Evolutionary conservation across 163 green algal genomes (phyloP), one percentile per base, ranked within the genome.

Genomic region (Chlorella variabilis): DNA sequence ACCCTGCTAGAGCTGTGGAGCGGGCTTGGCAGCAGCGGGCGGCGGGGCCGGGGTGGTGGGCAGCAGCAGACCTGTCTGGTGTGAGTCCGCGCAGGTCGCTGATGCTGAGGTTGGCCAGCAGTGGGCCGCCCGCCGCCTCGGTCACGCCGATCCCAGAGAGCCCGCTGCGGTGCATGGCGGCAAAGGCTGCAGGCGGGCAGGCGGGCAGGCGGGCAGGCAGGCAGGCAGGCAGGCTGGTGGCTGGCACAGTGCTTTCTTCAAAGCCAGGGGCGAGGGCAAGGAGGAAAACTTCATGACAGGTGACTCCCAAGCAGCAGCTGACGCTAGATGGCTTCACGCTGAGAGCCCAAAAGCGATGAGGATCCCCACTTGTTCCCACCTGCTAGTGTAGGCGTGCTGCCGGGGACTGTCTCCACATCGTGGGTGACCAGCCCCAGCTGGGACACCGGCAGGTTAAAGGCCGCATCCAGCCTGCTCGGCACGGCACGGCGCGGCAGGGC

Each of bases 41-140:
- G n/a, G n/a, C n/a, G n/a, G n/a, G n/a, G n/a, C n/a, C n/a, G n/a
- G n/a, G n/a, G n/a, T n/a, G n/a, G n/a, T n/a, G n/a, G n/a, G n/a
- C n/a, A n/a, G n/a, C n/a, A n/a, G n/a, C n/a, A n/a, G 18, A 76
- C 77, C 77, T 71, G 51, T 85, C 78, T 31, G 66, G 38, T 8
- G 81, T 85, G 31, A 89, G 70, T 4, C 85, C 81, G 2, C 85
- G 75, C 54, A 89, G 61, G 77, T 89, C 85, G 15, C 62, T 82
- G 27, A 81, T 70, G 65, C 36, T 68, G n/a, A 89, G 70, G 62
- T 85, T 87, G 65, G 58, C 82, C 5, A 89, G 27, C 51, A 89
- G 69, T 17, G 49, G 77, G 4, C 83, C 83, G 13, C 79, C 73
- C 21, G 25, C 39, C 25, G 11, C 58, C 13, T 77, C 75, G 5